Evolutionary conservation across 179 eudicot species (phyloP), one percentile per base, ranked within the genome.

Genomic region (Gypsophila paniculata): DNA sequence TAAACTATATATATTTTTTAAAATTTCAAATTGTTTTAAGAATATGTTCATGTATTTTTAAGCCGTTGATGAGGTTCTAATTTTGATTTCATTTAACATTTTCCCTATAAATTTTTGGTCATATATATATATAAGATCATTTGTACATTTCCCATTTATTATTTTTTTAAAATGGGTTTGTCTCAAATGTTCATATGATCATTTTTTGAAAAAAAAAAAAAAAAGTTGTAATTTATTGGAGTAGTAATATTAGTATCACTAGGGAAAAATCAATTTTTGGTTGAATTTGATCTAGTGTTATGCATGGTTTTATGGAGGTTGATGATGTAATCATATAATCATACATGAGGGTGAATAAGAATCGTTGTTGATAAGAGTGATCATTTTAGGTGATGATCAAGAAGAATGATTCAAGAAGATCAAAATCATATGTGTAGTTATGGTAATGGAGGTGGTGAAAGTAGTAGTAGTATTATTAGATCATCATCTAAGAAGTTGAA

Each of bases 401-500:
- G 22, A 25, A 78, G 39, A 34, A 83, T 86, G 89, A 79, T 80
- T 78, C 81, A 76, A 65, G 88, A 88, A 70, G 84, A 84, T 77
- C 80, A 81, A 58, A 70, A 65, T 74, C 86, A 82, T 25, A 51
- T 70, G 66, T 76, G 76, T 62, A 74, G 84, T 74, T 80, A 78
- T 64, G 79, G 60, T 46, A 70, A 79, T 72, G 69, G 73, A 51
- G 73, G 70, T 46, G 69, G 49, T 67, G 73, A 61, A 25, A 32
- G 54, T 32, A 53, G 53, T 66, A 32, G 54, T 32, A 58, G 53
- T 66, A 26, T 8, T 64, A 23, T 17, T 65, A 74, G 77, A 81
- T 86, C 85, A 72, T 85, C 87, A 69, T 82, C 90, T 2, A 91
- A 83, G 51, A 91, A 83, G 71, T 63, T 70, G 65, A 91, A 91